Evolutionary conservation across 306 rosid species (phyloP).

Genomic region (Quercus cerris): DNA sequence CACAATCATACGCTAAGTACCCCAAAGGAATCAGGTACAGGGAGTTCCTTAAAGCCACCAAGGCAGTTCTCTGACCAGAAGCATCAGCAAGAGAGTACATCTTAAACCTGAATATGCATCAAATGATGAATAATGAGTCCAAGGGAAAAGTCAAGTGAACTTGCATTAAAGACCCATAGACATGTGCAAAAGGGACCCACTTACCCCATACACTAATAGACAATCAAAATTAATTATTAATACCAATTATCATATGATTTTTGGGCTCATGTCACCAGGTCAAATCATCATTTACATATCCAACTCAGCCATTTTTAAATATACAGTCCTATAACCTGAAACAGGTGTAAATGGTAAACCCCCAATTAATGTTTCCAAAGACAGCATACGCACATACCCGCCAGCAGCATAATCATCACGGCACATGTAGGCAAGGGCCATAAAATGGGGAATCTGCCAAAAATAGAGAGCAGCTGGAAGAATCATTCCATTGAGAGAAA

Average conservation of each 20-base stretch:
- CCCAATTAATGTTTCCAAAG: constrained; percentile 1
- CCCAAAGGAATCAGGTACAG: constrained; percentile 88
- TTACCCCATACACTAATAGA: background rate
- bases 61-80: constrained; percentile 76
- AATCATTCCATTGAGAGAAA: constrained; percentile 74
- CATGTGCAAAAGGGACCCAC: background rate
- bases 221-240: background rate
- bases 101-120: constrained; percentile 61
- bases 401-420: constrained; percentile 91
- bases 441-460: constrained; percentile 98
- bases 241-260: background rate
- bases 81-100: constrained; percentile 89
- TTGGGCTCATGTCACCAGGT: background rate
- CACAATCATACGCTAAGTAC: constrained; percentile 87
- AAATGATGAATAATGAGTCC: constrained; percentile 3
- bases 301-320: background rate
- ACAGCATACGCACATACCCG: constrained; percentile 56
- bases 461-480: constrained; percentile 97
- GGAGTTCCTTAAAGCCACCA: constrained; percentile 88
- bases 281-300: background rate
- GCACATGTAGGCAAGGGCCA: constrained; percentile 97
- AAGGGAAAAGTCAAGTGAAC: constrained; percentile 1
- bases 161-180: background rate
- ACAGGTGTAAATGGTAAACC: background rate
- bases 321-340: background rate